These are phyloP conservation scores for Aphanomyces euteiches DNA, from an alignment of 352 stramenopile species.

Conservation along the genomic window DNA sequence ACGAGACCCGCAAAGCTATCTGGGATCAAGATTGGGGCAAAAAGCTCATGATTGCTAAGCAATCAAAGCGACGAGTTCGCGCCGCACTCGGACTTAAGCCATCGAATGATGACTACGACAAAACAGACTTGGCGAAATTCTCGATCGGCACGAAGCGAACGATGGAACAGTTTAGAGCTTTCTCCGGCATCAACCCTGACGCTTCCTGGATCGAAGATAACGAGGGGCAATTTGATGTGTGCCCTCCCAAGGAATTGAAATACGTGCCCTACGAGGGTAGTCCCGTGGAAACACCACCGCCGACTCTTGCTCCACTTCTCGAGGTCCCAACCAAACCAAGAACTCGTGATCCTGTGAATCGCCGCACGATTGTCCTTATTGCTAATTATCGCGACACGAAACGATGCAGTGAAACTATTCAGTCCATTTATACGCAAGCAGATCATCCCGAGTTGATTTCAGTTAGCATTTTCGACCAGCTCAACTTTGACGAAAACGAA, in stretches of 20 bases:
- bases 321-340: no score
- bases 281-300: not conserved
- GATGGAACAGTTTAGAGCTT: not conserved
- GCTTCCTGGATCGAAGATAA: conserved; percentile 28
- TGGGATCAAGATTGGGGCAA: conserved; percentile 75
- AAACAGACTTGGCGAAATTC: conserved; percentile 64
- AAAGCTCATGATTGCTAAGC: conserved; percentile 61
- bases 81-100: conserved; percentile 54
- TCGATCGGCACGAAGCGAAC: conserved; percentile 38
- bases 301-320: not conserved
- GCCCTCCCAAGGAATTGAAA: conserved; percentile 45
- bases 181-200: not conserved
- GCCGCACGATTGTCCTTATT: conserved; percentile 23
- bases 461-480: conserved; percentile 26
- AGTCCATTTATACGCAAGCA: conserved; percentile 20
- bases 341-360: not conserved
- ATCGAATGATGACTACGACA: conserved; percentile 64
- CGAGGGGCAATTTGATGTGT: conserved; percentile 70
- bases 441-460: conserved; percentile 1
- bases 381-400: conserved; percentile 23
- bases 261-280: conserved; percentile 54
- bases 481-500: conserved; percentile 23
- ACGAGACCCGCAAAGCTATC: conserved; percentile 74
- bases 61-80: conserved; percentile 68
- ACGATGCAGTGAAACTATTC: conserved; percentile 16